Evolutionary conservation across 2,329 filamentous ascomycete species (phyloP).

Genomic region (Ascochyta rabiei): DNA sequence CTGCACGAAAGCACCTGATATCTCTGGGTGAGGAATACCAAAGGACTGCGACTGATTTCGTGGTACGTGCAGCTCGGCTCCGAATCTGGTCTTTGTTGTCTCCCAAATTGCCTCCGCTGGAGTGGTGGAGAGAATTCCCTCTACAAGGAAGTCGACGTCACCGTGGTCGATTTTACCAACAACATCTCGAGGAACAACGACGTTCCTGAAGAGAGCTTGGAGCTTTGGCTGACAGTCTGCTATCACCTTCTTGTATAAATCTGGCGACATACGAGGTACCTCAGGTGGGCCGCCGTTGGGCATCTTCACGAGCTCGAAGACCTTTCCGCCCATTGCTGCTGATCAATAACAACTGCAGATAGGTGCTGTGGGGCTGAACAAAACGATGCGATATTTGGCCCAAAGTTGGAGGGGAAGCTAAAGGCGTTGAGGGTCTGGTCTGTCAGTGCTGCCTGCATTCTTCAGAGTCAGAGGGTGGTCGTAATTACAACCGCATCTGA

Average conservation of each 20-base stretch:
- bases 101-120: conserved; percentile 27
- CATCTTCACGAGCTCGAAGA: conserved; percentile 38
- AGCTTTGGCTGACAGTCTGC: conserved; percentile 56
- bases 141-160: conserved; percentile 74
- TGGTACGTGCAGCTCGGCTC: conserved; percentile 47
- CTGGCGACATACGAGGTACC: conserved; percentile 69
- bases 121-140: conserved; percentile 20
- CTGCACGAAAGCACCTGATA: conserved; percentile 61
- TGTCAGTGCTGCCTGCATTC: conserved; percentile 5
- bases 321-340: conserved; percentile 67
- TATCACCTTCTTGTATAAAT: conserved; percentile 63
- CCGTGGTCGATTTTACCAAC: conserved; percentile 72
- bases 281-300: conserved; percentile 53
- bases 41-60: conserved; percentile 47
- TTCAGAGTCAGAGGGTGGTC: neutral
- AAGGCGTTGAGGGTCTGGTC: neutral
- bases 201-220: conserved; percentile 58
- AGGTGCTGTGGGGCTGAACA: neutral
- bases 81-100: conserved; percentile 51
- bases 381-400: neutral
- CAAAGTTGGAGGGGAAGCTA: neutral
- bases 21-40: conserved; percentile 56
- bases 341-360: neutral
- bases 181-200: conserved; percentile 69
- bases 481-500: neutral